A percentile compares a stretch with the other conserved stretches of the same genome.
Conservation (phyloP, 2,329 filamentous ascomycete genomes). For the Canariomyces notabilis region DNA sequence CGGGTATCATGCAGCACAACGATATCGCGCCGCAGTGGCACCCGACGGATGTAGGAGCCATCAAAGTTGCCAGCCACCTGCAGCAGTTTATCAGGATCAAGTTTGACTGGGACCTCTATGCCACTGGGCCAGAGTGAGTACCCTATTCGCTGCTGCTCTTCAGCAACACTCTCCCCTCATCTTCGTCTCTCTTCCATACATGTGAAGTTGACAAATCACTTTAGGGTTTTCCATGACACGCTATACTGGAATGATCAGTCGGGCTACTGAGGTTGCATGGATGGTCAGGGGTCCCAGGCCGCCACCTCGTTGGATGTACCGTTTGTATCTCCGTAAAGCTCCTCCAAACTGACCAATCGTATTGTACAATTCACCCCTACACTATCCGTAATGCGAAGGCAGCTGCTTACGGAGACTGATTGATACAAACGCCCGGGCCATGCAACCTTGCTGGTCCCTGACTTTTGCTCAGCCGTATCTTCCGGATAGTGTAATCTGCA, state of each 20-base stretch:
- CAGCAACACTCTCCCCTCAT: slow-evolving; percentile 27
- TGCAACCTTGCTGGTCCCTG: too few relatives aligned
- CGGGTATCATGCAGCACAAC: slow-evolving; percentile 57
- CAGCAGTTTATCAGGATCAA: slow-evolving; percentile 52
- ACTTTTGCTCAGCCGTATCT: too few relatives aligned
- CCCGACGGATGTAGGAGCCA: slow-evolving; percentile 55
- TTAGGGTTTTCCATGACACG: slow-evolving; percentile 40
- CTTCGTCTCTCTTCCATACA: slow-evolving; percentile 23
- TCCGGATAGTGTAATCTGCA: too few relatives aligned
- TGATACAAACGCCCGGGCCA: too few relatives aligned
- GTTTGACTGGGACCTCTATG: slow-evolving; percentile 52
- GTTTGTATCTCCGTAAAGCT: too few relatives aligned
- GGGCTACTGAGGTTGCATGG: slow-evolving; percentile 39
- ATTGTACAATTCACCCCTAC: too few relatives aligned
- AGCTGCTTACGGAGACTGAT: too few relatives aligned
- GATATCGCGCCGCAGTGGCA: slow-evolving; percentile 55
- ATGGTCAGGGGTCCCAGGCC: too few relatives aligned
- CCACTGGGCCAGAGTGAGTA: slow-evolving; percentile 50
- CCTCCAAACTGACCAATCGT: too few relatives aligned
- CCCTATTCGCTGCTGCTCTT: too few relatives aligned
- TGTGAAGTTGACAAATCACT: neutral
- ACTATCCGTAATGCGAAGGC: too few relatives aligned
- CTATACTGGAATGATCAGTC: slow-evolving; percentile 49
- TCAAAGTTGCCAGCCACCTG: slow-evolving; percentile 57
- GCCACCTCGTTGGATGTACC: too few relatives aligned